These are phyloP conservation scores for Candida germanica DNA, from an alignment of 805 yeast species.

Conservation along the genomic window DNA sequence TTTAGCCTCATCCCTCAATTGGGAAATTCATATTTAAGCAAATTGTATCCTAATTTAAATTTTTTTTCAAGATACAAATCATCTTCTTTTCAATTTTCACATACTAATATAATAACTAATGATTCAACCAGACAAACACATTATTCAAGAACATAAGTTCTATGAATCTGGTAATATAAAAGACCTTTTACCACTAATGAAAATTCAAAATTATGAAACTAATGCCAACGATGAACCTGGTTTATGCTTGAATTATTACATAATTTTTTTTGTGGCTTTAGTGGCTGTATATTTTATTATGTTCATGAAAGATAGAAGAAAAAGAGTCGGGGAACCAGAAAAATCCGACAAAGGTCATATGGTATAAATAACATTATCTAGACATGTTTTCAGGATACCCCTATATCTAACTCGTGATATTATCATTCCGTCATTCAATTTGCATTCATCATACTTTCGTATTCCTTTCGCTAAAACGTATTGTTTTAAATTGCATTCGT, in stretches of 20 bases:
- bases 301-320: slow-evolving; percentile 1
- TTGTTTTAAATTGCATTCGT: no score
- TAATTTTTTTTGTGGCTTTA: slow-evolving; percentile 1
- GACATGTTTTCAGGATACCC: no score
- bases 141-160: slow-evolving; percentile 24
- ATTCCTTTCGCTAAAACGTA: no score
- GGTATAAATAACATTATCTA: slow-evolving; percentile 1
- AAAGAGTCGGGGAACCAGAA: not conserved
- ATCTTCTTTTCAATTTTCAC: no score
- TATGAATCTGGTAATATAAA: slow-evolving; percentile 27
- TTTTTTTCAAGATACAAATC: no score
- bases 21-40: slow-evolving; percentile 1
- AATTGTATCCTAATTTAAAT: not conserved
- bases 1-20: slow-evolving; percentile 2
- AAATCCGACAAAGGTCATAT: slow-evolving; percentile 4
- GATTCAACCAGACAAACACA: slow-evolving; percentile 8
- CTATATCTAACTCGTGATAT: no score
- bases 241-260: not conserved
- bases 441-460: no score
- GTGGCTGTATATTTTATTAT: slow-evolving; percentile 1
- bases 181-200: slow-evolving; percentile 21
- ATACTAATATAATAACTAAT: no score
- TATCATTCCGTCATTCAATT: no score
- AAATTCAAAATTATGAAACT: slow-evolving; percentile 19
- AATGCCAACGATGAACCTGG: not conserved